Percentiles rank a stretch among this genome's conserved stretches.
These are phyloP conservation scores for Wickerhamomyces silvicola DNA, from an alignment of 805 yeast species.

Conservation along the genomic window DNA sequence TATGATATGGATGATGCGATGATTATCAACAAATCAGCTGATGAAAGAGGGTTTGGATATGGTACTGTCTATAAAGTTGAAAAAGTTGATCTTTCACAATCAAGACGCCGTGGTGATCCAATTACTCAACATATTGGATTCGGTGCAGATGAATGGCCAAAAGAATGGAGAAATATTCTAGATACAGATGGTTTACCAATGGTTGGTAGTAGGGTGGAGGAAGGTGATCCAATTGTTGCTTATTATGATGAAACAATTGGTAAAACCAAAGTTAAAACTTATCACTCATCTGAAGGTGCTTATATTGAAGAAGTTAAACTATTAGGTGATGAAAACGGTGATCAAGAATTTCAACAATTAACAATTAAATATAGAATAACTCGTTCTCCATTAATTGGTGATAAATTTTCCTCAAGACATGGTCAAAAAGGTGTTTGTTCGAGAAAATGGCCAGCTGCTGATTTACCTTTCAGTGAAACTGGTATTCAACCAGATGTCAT, in stretches of 20 bases:
- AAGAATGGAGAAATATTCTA: constrained; percentile 78
- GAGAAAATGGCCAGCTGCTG: constrained; percentile 94
- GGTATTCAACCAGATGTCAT: constrained; percentile 98
- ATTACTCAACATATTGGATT: constrained; percentile 91
- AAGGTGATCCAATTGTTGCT: constrained; percentile 94
- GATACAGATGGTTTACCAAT: constrained; percentile 92
- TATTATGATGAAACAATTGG: constrained; percentile 87
- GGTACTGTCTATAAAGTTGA: constrained; percentile 96
- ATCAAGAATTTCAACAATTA: constrained; percentile 74
- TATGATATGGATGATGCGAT: constrained; percentile 99
- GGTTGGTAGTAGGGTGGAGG: constrained; percentile 81
- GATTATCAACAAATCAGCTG: constrained; percentile 96
- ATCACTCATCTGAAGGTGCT: constrained; percentile 92
- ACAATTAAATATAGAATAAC: constrained; percentile 88
- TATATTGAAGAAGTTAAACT: constrained; percentile 92
- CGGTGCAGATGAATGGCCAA: constrained; percentile 90
- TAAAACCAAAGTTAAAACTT: constrained; percentile 85
- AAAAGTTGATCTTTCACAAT: constrained; percentile 72
- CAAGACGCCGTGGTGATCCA: constrained; percentile 88
- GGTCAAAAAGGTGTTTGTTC: constrained; percentile 99
- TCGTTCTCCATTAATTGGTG: constrained; percentile 93
- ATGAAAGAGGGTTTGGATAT: constrained; percentile 96
- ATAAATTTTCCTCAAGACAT: constrained; percentile 94
- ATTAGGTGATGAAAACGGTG: constrained; percentile 71
- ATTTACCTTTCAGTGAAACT: constrained; percentile 93